Evolutionary conservation across 2,329 filamentous ascomycete species (phyloP).

Genomic region (Sphaerulina populicola): DNA sequence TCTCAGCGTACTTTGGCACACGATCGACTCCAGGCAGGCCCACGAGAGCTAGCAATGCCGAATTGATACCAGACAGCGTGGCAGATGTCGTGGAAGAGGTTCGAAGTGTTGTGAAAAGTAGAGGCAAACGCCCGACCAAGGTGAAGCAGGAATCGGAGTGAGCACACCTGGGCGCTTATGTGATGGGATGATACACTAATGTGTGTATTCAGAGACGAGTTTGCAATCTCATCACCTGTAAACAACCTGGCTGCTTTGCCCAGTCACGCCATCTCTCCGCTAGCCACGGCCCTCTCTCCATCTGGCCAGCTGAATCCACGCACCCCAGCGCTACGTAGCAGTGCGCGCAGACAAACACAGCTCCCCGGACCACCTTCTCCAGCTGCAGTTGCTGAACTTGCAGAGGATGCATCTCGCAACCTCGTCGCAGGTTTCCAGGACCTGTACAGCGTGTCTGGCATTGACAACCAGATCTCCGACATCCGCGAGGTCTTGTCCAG

Average conservation of each 20-base stretch:
- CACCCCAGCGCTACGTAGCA: constrained; percentile 21
- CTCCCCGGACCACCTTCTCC: constrained; percentile 63
- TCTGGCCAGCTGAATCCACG: constrained; percentile 24
- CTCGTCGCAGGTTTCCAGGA: constrained; percentile 58
- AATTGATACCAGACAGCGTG: constrained; percentile 17
- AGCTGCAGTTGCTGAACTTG: constrained; percentile 63
- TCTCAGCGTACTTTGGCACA: constrained; percentile 65
- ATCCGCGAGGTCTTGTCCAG: constrained; percentile 64
- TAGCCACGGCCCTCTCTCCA: constrained; percentile 16
- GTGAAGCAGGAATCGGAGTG: constrained; percentile 33
- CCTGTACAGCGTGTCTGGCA: constrained; percentile 56
- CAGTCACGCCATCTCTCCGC: constrained; percentile 14
- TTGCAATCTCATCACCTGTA: constrained; percentile 16
- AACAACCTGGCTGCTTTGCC: constrained; percentile 11
- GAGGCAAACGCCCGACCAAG: constrained; percentile 27
- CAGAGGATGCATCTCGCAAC: constrained; percentile 62
- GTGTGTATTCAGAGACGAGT: constrained; percentile 17
- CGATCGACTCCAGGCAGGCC: constrained; percentile 46
- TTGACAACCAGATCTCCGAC: constrained; percentile 57
- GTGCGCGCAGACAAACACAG: constrained; percentile 18
- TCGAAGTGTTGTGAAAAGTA: constrained; percentile 27
- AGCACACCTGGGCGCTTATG: constrained; percentile 5
- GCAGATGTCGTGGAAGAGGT: constrained; percentile 23
- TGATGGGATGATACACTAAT: background rate
- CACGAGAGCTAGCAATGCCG: constrained; percentile 27